A percentile compares a stretch with the other conserved stretches of the same genome.
phyloP scores from a whole-genome alignment of 208 protist genomes.

The Crithidia brevicula region DNA sequence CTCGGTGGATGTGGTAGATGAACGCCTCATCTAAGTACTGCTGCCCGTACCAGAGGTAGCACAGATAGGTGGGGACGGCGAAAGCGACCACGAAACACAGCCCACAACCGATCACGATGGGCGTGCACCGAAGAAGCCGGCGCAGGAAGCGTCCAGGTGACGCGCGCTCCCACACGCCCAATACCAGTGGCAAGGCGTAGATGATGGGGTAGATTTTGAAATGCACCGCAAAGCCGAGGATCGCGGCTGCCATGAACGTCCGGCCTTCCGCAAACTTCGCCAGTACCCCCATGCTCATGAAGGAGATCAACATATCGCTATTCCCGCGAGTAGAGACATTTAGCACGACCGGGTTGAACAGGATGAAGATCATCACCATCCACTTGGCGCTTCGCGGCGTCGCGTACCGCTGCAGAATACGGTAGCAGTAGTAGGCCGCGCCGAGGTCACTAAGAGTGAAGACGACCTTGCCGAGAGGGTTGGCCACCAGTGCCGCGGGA shows the following conservation, averaged over 20 bases:
- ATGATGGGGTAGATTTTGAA: constrained; percentile 95
- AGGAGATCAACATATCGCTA: constrained; percentile 92
- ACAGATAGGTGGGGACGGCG: constrained; percentile 50
- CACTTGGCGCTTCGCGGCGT: constrained; percentile 63
- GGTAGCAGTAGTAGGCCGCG: constrained; percentile 71
- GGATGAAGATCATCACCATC: constrained; percentile 79
- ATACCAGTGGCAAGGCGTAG: constrained; percentile 80
- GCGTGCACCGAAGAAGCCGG: constrained; percentile 18
- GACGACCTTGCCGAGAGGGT: constrained; percentile 85
- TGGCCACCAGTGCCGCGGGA: constrained; percentile 69
- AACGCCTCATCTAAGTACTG: constrained; percentile 82
- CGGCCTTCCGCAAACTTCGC: constrained; percentile 58
- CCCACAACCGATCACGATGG: constrained; percentile 42
- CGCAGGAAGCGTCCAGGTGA: neutral
- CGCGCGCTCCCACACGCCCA: constrained; percentile 62
- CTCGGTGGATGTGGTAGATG: constrained; percentile 80
- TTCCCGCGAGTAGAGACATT: constrained; percentile 95
- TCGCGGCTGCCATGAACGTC: constrained; percentile 53
- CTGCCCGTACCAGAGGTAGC: constrained; percentile 72
- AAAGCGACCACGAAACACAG: constrained; percentile 56
- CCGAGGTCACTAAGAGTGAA: constrained; percentile 86
- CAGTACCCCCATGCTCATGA: constrained; percentile 84
- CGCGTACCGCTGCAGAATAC: constrained; percentile 62
- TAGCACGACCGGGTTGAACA: constrained; percentile 93
- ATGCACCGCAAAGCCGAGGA: constrained; percentile 88